These are phyloP conservation scores for Platanus orientalis DNA, from an alignment of 164 flowering plant species.

Conservation along the genomic window DNA sequence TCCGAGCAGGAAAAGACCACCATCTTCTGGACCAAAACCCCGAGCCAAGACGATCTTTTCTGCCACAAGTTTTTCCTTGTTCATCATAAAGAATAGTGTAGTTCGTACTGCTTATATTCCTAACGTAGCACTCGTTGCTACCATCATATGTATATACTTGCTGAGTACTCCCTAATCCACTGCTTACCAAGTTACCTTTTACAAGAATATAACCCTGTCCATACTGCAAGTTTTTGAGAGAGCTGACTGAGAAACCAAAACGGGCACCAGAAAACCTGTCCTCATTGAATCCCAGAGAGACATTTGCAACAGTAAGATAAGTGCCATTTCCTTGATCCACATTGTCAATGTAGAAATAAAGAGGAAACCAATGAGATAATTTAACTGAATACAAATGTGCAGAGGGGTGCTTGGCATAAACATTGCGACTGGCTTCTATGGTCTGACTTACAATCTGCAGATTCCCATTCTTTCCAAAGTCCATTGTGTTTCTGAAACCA, in stretches of 20 bases:
- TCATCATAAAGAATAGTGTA: slow-evolving; percentile 64
- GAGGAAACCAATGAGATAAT: slow-evolving; percentile 32
- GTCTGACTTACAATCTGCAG: slow-evolving; percentile 65
- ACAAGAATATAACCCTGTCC: slow-evolving; percentile 60
- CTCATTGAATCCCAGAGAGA: slow-evolving; percentile 54
- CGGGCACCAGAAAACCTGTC: slow-evolving; percentile 11
- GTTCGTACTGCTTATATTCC: slow-evolving; percentile 78
- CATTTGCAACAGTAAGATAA: slow-evolving; percentile 27
- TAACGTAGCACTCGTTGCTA: slow-evolving; percentile 53
- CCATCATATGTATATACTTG: slow-evolving; percentile 48
- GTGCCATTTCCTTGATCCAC: slow-evolving; percentile 42
- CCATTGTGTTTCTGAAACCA: slow-evolving; percentile 47
- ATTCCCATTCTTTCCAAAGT: slow-evolving; percentile 46
- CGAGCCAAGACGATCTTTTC: background rate
- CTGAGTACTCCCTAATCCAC: slow-evolving; percentile 61
- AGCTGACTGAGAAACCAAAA: slow-evolving; percentile 18
- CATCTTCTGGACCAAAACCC: slow-evolving; percentile 10
- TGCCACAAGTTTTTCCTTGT: slow-evolving; percentile 28
- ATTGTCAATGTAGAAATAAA: slow-evolving; percentile 30
- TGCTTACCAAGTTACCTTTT: slow-evolving; percentile 44
- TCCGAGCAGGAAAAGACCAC: slow-evolving; percentile 16
- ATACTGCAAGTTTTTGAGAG: slow-evolving; percentile 49
- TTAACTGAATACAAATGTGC: slow-evolving; percentile 14
- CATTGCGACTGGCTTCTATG: slow-evolving; percentile 38
- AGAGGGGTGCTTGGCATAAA: slow-evolving; percentile 25